Evolutionary conservation across 2,329 filamentous ascomycete species (phyloP), one percentile per base, ranked within the genome.

Genomic region (Colletotrichum plurivorum): DNA sequence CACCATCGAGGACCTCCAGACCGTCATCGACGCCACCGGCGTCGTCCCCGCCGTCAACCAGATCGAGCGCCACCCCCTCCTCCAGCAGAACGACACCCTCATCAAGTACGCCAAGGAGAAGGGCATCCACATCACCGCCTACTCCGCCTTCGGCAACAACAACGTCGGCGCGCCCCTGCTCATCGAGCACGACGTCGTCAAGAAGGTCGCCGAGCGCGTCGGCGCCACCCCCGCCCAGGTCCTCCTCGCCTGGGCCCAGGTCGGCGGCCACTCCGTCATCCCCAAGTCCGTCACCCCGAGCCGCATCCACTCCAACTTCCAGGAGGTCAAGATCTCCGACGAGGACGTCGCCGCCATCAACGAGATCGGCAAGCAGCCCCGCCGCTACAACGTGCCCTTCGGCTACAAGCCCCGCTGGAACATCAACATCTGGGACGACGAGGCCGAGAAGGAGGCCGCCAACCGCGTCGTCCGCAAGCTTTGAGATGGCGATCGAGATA

Each of bases 231-330:
- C 80, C 16, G 82, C 83, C 52, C 83, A 84, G 73, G 81, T 84
- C 71, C 75, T 84, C 84, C 78, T 89, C 81, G 77, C 90, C 83
- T 90, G 89, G 89, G 78, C 83, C 82, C 77, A 85, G 81, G 73
- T 85, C 52, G 80, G 89, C 73, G 90, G 89, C 63, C 90, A 90
- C 80, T 88, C 85, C 73, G 92, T 94, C 73, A 93, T 94, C 74
- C 92, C 92, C 75, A 94, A 94, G 85, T 91, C 87, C 20, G 91
- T 93, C 71, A 93, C 87, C 65, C 84, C 89, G 57, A 84, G 84
- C 41, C 88, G 92, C 67, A 94, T 94, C 73, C 83, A 87, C 75
- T 86, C 84, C 75, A 94, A 94, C 85, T 93, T 91, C 76, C 83
- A 90, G 81, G 87, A 92, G 78, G 84, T 90, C 57, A 86, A 93